phyloP scores from a whole-genome alignment of 1,284 basidiomycete genomes.

The Apiotrichum brassicae region DNA sequence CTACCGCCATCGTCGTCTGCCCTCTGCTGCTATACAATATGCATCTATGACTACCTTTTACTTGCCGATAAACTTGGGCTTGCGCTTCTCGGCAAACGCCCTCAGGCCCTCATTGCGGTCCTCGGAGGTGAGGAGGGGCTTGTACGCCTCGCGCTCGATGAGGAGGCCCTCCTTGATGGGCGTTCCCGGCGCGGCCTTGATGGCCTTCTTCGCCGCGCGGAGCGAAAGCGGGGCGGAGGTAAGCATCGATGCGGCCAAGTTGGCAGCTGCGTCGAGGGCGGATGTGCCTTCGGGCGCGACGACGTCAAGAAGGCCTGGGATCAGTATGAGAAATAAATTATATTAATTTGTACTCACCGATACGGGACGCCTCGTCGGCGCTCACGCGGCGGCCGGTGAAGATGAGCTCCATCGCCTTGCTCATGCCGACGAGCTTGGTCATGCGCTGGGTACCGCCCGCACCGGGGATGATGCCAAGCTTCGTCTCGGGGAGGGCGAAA shows the following conservation, averaged over 20 bases:
- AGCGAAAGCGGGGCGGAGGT: slow-evolving; percentile 71
- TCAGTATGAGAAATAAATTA: background rate
- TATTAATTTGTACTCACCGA: slow-evolving; percentile 53
- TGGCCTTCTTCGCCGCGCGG: slow-evolving; percentile 79
- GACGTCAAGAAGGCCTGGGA: slow-evolving; percentile 46
- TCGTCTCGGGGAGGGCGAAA: slow-evolving; percentile 72
- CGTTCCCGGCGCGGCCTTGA: slow-evolving; percentile 70
- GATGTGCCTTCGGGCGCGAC: slow-evolving; percentile 52
- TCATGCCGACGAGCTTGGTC: slow-evolving; percentile 69
- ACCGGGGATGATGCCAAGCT: slow-evolving; percentile 87
- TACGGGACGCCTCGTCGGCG: slow-evolving; percentile 63
- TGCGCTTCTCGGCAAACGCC: slow-evolving; percentile 84
- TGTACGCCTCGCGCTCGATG: slow-evolving; percentile 80
- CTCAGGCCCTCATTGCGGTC: slow-evolving; percentile 79
- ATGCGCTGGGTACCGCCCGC: slow-evolving; percentile 89
- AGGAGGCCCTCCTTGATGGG: slow-evolving; percentile 75
- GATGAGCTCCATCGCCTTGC: slow-evolving; percentile 81
- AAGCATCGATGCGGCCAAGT: slow-evolving; percentile 32
- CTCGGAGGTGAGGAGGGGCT: slow-evolving; percentile 67
- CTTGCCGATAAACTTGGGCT: slow-evolving; percentile 70
- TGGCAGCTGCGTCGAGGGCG: slow-evolving; percentile 26
- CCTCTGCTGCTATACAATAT: too few species aligned
- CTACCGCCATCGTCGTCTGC: background rate
- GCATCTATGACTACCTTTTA: too few species aligned
- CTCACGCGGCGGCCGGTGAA: slow-evolving; percentile 66